These are phyloP conservation scores for Pestalotiopsis sp. DNA, from an alignment of 2,329 filamentous ascomycete genomes.

Conservation along the genomic window DNA sequence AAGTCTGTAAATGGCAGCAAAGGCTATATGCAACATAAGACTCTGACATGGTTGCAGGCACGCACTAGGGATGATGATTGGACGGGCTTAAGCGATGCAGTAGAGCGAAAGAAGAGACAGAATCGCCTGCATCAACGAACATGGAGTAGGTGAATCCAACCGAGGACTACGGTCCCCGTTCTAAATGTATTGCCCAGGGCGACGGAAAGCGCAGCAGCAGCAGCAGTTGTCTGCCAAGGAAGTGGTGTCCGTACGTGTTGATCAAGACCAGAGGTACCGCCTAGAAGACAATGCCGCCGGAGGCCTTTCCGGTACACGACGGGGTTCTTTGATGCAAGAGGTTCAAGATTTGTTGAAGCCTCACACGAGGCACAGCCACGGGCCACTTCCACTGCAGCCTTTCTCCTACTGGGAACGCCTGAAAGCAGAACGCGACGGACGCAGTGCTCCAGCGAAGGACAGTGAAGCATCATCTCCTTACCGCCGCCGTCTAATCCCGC, in stretches of 20 bases:
- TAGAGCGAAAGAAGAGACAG: slow-evolving; percentile 32
- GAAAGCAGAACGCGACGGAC: slow-evolving; percentile 9
- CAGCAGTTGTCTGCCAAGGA: neutral
- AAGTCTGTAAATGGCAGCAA: neutral
- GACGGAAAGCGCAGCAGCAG: neutral
- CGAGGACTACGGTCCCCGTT: too few relatives aligned
- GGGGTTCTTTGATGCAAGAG: neutral
- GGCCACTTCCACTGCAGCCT: slow-evolving; percentile 12
- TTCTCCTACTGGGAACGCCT: slow-evolving; percentile 23
- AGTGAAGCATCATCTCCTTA: neutral
- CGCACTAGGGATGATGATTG: slow-evolving; percentile 32
- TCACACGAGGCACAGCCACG: neutral
- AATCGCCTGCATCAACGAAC: slow-evolving; percentile 36
- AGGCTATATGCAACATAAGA: neutral
- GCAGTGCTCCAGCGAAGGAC: neutral
- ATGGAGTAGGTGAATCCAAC: slow-evolving; percentile 22
- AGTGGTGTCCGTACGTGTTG: neutral
- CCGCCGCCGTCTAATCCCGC: neutral
- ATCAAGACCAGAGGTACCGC: neutral
- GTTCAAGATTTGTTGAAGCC: neutral
- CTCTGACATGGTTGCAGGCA: slow-evolving; percentile 15
- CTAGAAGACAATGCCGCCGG: neutral
- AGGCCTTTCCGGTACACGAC: neutral
- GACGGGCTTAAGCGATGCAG: slow-evolving; percentile 31
- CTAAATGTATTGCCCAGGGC: neutral